Percentiles rank a stretch among this genome's conserved stretches.
phyloP scores from a whole-genome alignment of 345 rosid genomes.

The Raphanus raphanistrum region DNA sequence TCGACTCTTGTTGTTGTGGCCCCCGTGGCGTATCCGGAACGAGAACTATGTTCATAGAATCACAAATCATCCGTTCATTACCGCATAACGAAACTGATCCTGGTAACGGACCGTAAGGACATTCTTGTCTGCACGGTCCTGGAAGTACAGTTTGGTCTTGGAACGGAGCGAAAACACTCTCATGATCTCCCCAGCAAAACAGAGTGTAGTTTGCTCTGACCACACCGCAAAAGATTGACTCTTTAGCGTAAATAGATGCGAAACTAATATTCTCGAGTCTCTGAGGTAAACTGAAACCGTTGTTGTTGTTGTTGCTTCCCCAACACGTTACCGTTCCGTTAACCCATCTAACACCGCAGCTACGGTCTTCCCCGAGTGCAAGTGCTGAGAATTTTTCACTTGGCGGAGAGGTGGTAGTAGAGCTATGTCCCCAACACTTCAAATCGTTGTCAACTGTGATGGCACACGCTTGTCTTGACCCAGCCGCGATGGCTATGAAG shows the following conservation, averaged over 20 bases:
- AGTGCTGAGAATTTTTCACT: slow-evolving; percentile 46
- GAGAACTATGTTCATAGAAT: background rate
- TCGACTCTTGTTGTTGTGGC: background rate
- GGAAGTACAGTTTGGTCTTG: slow-evolving; percentile 40
- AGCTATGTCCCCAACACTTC: slow-evolving; percentile 55
- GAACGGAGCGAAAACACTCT: slow-evolving; percentile 42
- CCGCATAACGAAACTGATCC: slow-evolving; percentile 41
- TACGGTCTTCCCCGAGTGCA: slow-evolving; percentile 62
- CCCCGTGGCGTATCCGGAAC: background rate
- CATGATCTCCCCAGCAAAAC: slow-evolving; percentile 64
- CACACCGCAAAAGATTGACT: slow-evolving; percentile 64
- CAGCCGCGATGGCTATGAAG: slow-evolving; percentile 50
- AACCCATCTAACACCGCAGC: slow-evolving; percentile 52
- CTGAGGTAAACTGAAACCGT: slow-evolving; percentile 47
- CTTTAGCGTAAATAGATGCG: slow-evolving; percentile 53
- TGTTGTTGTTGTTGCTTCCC: slow-evolving; percentile 44
- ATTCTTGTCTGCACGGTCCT: slow-evolving; percentile 51
- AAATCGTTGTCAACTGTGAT: slow-evolving; percentile 31
- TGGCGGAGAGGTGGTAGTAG: background rate
- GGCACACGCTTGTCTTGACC: slow-evolving; percentile 62
- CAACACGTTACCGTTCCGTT: slow-evolving; percentile 58
- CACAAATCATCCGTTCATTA: slow-evolving; percentile 7
- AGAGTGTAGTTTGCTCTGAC: slow-evolving; percentile 34
- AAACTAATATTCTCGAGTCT: slow-evolving; percentile 32
- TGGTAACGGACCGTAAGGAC: slow-evolving; percentile 37